Percentiles rank a stretch among this genome's conserved stretches.
Evolutionary conservation across 108 stramenopile species (phyloP).

Genomic region (Epipyxis sp.): DNA sequence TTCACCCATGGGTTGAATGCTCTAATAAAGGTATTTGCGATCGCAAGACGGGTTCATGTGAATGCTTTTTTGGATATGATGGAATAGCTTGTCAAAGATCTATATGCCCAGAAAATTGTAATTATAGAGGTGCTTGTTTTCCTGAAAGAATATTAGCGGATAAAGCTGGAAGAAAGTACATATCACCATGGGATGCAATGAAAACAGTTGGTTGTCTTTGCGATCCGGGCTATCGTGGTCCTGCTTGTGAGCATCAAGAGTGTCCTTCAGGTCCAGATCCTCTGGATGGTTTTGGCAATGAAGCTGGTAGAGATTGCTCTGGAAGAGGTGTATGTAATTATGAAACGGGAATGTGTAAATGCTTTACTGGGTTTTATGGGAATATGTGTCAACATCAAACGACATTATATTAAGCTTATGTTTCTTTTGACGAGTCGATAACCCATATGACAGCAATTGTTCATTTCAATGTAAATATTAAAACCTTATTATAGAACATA

Average conservation of each 20-base stretch:
- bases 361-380: constrained; percentile 46
- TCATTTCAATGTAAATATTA: too few relatives aligned
- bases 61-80: constrained; percentile 29
- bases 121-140: constrained; percentile 29
- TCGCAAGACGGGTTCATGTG: constrained; percentile 14
- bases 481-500: too few relatives aligned
- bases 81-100: constrained; percentile 29
- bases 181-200: constrained; percentile 28
- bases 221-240: constrained; percentile 27
- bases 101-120: constrained; percentile 28
- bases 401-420: constrained; percentile 28
- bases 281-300: constrained; percentile 17
- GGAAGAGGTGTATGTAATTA: constrained; percentile 49
- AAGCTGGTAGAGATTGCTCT: constrained; percentile 41
- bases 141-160: constrained; percentile 16
- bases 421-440: too few relatives aligned
- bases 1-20: constrained; percentile 31
- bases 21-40: constrained; percentile 35
- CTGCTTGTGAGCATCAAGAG: constrained; percentile 32
- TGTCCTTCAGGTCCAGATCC: constrained; percentile 34
- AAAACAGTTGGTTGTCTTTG: constrained; percentile 27
- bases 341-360: constrained; percentile 41
- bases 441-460: too few relatives aligned
- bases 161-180: constrained; percentile 5
- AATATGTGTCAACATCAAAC: constrained; percentile 38